A percentile compares a stretch with the other conserved stretches of the same genome.
phyloP scores from a whole-genome alignment of 179 eudicot genomes.

The Carnegiea gigantea region DNA sequence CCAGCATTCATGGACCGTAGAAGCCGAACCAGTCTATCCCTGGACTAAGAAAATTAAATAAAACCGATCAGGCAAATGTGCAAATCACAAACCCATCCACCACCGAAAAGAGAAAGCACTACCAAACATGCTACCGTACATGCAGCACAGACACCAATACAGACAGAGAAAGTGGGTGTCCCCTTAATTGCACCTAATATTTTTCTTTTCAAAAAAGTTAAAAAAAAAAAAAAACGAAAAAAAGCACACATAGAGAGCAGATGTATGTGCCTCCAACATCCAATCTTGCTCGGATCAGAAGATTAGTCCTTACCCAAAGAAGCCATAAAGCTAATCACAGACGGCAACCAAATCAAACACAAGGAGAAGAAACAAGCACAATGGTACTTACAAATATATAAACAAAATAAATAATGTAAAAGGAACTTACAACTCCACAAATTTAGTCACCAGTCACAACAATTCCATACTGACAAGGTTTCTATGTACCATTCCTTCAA shows the following conservation, averaged over 20 bases:
- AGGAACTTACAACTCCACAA: background rate
- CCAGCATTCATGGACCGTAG: conserved; percentile 89
- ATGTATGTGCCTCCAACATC: background rate
- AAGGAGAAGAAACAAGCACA: background rate
- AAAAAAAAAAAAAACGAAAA: too few relatives aligned
- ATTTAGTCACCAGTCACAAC: background rate
- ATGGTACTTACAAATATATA: background rate
- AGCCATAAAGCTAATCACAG: too few relatives aligned
- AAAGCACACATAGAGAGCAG: background rate
- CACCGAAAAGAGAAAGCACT: too few relatives aligned
- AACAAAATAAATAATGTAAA: background rate
- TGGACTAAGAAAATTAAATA: conserved; percentile 52
- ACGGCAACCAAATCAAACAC: too few relatives aligned
- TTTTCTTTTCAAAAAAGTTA: too few relatives aligned
- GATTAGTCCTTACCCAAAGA: background rate
- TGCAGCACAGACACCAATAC: too few relatives aligned
- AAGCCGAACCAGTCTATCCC: conserved; percentile 73
- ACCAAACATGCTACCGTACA: too few relatives aligned
- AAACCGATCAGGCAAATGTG: conserved; percentile 24
- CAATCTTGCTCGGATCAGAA: background rate
- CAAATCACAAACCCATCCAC: conserved; percentile 5
- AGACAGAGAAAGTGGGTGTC: too few relatives aligned
- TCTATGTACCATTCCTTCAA: background rate
- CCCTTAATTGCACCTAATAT: too few relatives aligned
- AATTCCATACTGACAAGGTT: conserved; percentile 2